Percentiles rank a stretch among this genome's conserved stretches.
phyloP scores from a whole-genome alignment of 2,329 filamentous ascomycete genomes.

The Exophiala lecanii-corni region DNA sequence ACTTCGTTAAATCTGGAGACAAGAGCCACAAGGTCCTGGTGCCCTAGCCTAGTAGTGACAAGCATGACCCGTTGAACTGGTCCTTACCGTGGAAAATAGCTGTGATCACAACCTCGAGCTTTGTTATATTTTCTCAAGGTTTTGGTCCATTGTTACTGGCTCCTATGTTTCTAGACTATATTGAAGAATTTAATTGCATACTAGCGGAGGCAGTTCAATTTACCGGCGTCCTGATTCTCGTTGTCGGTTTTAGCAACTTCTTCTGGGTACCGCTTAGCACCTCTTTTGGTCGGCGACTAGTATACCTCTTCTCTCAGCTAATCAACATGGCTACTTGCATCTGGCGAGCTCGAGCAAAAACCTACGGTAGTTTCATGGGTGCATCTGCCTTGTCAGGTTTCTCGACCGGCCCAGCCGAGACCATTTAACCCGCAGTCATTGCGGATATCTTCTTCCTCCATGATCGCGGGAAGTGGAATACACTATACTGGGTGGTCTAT shows the following conservation, averaged over 20 bases:
- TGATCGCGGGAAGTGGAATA: conserved; percentile 59
- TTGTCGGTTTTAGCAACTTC: conserved; percentile 57
- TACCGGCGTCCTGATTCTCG: conserved; percentile 53
- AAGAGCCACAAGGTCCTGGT: not conserved
- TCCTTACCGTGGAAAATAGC: conserved; percentile 44
- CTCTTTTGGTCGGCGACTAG: conserved; percentile 52
- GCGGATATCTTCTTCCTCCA: conserved; percentile 63
- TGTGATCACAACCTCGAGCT: conserved; percentile 43
- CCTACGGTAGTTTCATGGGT: conserved; percentile 61
- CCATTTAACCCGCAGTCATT: conserved; percentile 58
- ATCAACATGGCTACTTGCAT: conserved; percentile 51
- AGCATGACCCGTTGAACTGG: no score
- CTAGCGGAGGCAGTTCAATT: conserved; percentile 53
- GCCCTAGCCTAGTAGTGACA: no score
- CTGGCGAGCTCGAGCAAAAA: conserved; percentile 55
- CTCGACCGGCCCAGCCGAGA: conserved; percentile 56
- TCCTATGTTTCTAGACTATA: conserved; percentile 57
- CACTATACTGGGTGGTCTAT: conserved; percentile 58
- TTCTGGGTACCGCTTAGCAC: conserved; percentile 55
- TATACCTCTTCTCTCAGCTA: conserved; percentile 49
- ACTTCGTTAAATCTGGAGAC: not conserved
- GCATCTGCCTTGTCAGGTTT: conserved; percentile 59
- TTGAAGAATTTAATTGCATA: conserved; percentile 52
- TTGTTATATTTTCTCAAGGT: conserved; percentile 50
- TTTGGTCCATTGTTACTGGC: conserved; percentile 53